These are phyloP conservation scores for Discostella stelligera DNA, from an alignment of 352 stramenopile genomes.

Conservation along the genomic window DNA sequence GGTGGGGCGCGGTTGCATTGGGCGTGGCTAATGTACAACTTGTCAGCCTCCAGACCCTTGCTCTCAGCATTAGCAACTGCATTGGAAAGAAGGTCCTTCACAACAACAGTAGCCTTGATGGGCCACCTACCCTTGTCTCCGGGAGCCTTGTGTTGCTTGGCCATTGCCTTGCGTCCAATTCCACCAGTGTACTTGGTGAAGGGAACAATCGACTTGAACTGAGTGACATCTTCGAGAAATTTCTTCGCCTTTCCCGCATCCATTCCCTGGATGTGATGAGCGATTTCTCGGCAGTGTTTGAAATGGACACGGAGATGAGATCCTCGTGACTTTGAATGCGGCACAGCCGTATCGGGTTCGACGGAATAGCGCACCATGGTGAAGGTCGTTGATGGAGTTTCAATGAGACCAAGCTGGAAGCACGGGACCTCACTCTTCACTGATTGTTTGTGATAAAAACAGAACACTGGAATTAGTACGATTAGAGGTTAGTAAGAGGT, in stretches of 20 bases:
- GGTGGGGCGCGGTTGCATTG: constrained; percentile 97
- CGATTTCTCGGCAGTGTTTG: constrained; percentile 99
- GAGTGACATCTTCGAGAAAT: constrained; percentile 95
- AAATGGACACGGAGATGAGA: constrained; percentile 98
- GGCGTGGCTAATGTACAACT: constrained; percentile 95
- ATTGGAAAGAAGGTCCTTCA: constrained; percentile 98
- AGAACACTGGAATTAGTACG: not conserved
- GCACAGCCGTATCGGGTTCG: constrained; percentile 72
- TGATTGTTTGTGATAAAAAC: not conserved
- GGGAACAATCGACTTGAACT: constrained; percentile 96
- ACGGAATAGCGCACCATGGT: constrained; percentile 79
- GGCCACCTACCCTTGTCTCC: constrained; percentile 98
- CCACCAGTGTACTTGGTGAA: constrained; percentile 99
- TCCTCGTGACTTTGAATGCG: constrained; percentile 91
- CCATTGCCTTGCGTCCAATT: constrained; percentile 96
- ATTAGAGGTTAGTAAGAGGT: not conserved
- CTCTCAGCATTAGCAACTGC: constrained; percentile 97
- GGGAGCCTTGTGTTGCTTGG: constrained; percentile 91
- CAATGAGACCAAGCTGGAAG: not conserved
- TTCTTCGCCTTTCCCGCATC: constrained; percentile 91
- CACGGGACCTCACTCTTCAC: not conserved
- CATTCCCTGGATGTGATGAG: constrained; percentile 97
- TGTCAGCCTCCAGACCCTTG: constrained; percentile 95
- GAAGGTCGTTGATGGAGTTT: constrained; percentile 13
- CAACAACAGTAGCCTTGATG: constrained; percentile 97